Base-by-base conservation (phyloP, 179 eudicot species). In the Amaranthus tricolor region DNA sequence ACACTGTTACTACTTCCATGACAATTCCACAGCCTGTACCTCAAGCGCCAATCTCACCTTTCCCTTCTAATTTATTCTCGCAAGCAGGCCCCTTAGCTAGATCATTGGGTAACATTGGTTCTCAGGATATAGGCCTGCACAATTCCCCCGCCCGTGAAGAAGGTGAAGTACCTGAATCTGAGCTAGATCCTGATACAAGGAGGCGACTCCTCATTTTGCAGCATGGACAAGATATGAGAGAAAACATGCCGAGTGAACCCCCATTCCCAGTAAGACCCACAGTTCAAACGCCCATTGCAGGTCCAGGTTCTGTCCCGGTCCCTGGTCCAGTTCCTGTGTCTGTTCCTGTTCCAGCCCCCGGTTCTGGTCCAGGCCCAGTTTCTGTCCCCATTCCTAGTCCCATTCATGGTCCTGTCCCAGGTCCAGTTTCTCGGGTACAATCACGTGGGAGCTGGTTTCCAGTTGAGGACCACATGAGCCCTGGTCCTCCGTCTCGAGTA, bases 101-200 rank as follows among this genome's bases (percentile, higher is more conserved):
- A 80, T 87, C 89, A 44, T 43, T 89, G 54, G 77, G 82, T 74
- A 91, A 80, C 78, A 82, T 80, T 47, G 88, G 87, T 58, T 84
- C 85, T 70, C 79, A 78, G 67, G 97, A 90, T 65, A 71, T 85
- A 54, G 83, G 78, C 76, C 74, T 89, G 84, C 96, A 89, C 53
- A 83, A 82, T 78, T 92, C 98, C 68, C 94, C 97, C 78, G 93
- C 98, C 57, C 86, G 91, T 74, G 99, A 95, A 86, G 99, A 95
- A 75, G 99, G 99, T 31, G 99, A 95, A 81, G 96, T 95, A 58
- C 96, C 96, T 51, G 99, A 93, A 82, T 88, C 94, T 76, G 99
- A 95, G 81, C 78, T 95, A 66, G 99, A 95, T 87, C 97, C 99
- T 48, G 99, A 95, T 80, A 90, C 96, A 45, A 87, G 99, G 85